Evolutionary conservation across 2,329 filamentous ascomycete species (phyloP).

Genomic region (Orbilia brochopaga): DNA sequence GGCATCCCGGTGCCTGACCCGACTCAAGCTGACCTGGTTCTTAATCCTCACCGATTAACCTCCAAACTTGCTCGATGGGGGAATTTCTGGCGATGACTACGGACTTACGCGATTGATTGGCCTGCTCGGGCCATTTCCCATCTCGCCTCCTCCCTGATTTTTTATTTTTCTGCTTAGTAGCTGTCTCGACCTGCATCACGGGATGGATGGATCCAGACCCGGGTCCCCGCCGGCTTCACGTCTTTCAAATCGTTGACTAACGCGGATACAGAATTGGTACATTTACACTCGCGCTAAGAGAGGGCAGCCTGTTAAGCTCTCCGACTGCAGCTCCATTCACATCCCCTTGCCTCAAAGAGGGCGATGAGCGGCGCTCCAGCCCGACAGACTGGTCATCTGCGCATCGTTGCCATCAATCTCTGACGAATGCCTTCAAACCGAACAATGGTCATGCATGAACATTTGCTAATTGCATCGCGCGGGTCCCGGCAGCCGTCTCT

Average conservation of each 20-base stretch:
- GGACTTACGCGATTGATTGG: constrained; percentile 14
- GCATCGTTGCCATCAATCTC: background rate
- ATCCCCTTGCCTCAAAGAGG: no score
- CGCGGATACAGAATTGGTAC: no score
- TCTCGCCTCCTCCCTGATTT: constrained; percentile 10
- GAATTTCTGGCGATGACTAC: constrained; percentile 23
- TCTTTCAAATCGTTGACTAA: no score
- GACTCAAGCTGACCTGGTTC: no score
- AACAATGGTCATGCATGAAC: background rate
- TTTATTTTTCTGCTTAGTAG: no score
- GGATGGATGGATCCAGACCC: constrained; percentile 38
- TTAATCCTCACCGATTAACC: no score
- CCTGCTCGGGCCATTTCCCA: constrained; percentile 7
- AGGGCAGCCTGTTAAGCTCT: no score
- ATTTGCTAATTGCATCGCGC: background rate
- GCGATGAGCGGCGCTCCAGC: background rate
- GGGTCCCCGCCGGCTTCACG: constrained; percentile 5
- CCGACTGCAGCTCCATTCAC: no score
- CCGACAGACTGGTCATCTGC: background rate
- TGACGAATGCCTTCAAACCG: background rate
- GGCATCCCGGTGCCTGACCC: constrained; percentile 2
- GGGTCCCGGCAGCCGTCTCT: constrained; percentile 1
- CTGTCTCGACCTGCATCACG: constrained; percentile 26
- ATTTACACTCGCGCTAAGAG: no score
- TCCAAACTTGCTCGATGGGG: constrained; percentile 36